Evolutionary conservation across 1,284 basidiomycete genomes (phyloP).

Genomic region (Sanguinoderma infundibulare): DNA sequence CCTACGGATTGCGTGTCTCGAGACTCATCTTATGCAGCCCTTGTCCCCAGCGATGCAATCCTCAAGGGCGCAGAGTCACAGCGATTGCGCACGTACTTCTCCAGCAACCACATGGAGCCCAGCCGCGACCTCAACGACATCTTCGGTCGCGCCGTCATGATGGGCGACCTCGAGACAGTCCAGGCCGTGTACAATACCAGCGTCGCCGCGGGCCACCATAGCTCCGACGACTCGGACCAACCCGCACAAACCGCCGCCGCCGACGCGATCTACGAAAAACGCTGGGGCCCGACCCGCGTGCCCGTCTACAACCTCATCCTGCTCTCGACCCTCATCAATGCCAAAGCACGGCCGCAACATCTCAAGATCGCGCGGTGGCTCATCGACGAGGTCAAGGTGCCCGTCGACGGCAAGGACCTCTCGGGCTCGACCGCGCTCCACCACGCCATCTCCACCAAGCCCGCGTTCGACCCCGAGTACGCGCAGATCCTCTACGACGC

Average conservation of each 20-base stretch:
- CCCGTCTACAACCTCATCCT: constrained; percentile 45
- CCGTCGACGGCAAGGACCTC: constrained; percentile 42
- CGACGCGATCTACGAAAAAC: constrained; percentile 37
- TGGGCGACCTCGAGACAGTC: constrained; percentile 35
- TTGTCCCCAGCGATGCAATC: constrained; percentile 31
- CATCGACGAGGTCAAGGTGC: constrained; percentile 38
- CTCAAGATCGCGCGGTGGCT: constrained; percentile 41
- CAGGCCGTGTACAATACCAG: constrained; percentile 34
- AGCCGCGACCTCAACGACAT: constrained; percentile 41
- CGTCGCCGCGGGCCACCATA: constrained; percentile 17
- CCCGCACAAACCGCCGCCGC: constrained; percentile 28
- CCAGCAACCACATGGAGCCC: constrained; percentile 39
- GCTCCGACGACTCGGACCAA: constrained; percentile 14
- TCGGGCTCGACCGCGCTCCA: constrained; percentile 46
- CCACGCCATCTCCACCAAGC: constrained; percentile 46
- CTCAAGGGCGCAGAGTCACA: constrained; percentile 43
- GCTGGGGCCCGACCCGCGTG: constrained; percentile 44
- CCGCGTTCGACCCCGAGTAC: constrained; percentile 44
- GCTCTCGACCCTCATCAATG: constrained; percentile 33
- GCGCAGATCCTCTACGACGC: constrained; percentile 46
- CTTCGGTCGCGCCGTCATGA: constrained; percentile 34
- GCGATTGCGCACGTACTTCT: constrained; percentile 42
- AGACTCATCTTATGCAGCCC: neutral
- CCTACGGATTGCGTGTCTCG: neutral
- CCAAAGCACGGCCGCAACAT: constrained; percentile 27